These are phyloP conservation scores for Chamaenerion angustifolium DNA, from an alignment of 345 rosid genomes.

Conservation along the genomic window DNA sequence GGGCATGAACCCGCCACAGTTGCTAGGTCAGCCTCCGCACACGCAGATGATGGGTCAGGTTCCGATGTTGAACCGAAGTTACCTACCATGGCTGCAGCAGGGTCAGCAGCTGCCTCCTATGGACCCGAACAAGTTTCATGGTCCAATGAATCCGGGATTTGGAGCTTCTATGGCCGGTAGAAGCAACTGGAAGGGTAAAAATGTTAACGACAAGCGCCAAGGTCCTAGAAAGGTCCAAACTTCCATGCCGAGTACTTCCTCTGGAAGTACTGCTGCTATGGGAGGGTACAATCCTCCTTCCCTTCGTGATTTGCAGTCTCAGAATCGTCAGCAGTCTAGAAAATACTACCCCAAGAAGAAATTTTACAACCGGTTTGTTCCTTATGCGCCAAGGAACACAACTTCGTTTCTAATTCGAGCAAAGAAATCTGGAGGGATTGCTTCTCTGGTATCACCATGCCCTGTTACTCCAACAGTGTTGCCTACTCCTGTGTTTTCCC, in stretches of 20 bases:
- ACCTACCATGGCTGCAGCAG: slow-evolving; percentile 25
- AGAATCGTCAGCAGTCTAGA: slow-evolving; percentile 56
- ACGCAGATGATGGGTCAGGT: slow-evolving; percentile 6
- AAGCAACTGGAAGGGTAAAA: slow-evolving; percentile 76
- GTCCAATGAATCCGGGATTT: slow-evolving; percentile 6
- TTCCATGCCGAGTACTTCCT: slow-evolving; percentile 2
- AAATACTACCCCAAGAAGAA: slow-evolving; percentile 67
- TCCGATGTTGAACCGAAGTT: slow-evolving; percentile 27
- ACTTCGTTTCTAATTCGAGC: slow-evolving; percentile 81
- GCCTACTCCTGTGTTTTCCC: slow-evolving; percentile 82
- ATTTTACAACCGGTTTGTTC: slow-evolving; percentile 50
- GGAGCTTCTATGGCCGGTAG: slow-evolving; percentile 8
- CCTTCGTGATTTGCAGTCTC: slow-evolving; percentile 65
- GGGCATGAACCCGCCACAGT: slow-evolving; percentile 20
- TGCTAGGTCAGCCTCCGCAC: slow-evolving; percentile 9
- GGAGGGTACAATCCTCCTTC: slow-evolving; percentile 70
- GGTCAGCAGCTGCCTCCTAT: slow-evolving; percentile 14
- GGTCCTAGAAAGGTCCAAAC: slow-evolving; percentile 38
- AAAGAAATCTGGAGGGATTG: slow-evolving; percentile 80
- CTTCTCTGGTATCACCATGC: slow-evolving; percentile 83
- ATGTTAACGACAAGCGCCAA: slow-evolving; percentile 15
- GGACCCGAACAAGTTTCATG: slow-evolving; percentile 24
- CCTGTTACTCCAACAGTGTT: slow-evolving; percentile 84
- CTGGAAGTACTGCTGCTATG: slow-evolving; percentile 7
- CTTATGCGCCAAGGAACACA: slow-evolving; percentile 90